These are phyloP conservation scores for Kingdonia uniflora DNA, from an alignment of 164 flowering plant species.

Conservation along the genomic window DNA sequence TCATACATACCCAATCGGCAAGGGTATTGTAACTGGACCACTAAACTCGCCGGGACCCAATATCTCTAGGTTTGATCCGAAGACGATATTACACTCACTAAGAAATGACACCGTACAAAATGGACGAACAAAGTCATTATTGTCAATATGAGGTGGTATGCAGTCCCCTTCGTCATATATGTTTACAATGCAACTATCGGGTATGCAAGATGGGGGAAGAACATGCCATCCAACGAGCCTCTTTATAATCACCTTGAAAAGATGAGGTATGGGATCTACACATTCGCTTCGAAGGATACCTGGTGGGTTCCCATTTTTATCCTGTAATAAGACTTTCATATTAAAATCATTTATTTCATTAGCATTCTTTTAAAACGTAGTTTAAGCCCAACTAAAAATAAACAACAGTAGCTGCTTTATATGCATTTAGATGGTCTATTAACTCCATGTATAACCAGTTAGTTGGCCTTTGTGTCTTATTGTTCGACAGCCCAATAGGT, in stretches of 20 bases:
- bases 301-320: conserved; percentile 83
- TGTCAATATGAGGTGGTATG: conserved; percentile 96
- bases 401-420: too few species aligned
- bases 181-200: conserved; percentile 95
- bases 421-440: too few species aligned
- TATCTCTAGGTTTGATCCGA: conserved; percentile 60
- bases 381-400: too few species aligned
- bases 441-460: too few species aligned
- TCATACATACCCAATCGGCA: conserved; percentile 79
- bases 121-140: conserved; percentile 88
- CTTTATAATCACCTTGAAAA: conserved; percentile 75
- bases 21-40: conserved; percentile 52
- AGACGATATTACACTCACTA: conserved; percentile 75
- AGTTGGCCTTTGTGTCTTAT: too few species aligned
- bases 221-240: conserved; percentile 87
- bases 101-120: conserved; percentile 94
- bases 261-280: conserved; percentile 78
- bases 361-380: too few species aligned
- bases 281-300: conserved; percentile 55
- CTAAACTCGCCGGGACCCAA: conserved; percentile 65
- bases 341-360: too few species aligned
- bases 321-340: conserved; percentile 34
- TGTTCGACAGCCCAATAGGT: too few species aligned
- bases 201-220: conserved; percentile 79
- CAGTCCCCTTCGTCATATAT: conserved; percentile 93